Evolutionary conservation across 1,284 basidiomycete genomes (phyloP), one percentile per base, ranked within the genome.

Genomic region (Sanghuangporus baumii): DNA sequence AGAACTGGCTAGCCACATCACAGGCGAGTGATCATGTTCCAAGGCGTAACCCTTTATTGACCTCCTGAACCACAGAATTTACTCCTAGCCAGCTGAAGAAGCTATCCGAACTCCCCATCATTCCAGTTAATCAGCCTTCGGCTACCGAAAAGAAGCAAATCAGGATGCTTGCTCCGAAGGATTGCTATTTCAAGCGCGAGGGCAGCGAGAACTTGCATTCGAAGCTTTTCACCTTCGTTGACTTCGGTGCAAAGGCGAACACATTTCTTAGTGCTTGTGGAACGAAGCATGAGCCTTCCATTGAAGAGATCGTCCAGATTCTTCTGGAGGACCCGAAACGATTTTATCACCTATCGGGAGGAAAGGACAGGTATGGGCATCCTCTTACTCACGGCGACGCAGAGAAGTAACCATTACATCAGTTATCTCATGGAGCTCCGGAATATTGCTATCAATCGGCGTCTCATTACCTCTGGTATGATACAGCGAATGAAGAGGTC

Each of bases 201-300:
- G 73, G 78, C 0, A 77, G 78, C 37, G 80, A 80, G 16, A 77
- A 78, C 59, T 83, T 91, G 55, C 88, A 89, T 69, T 89, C 89
- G 1, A 87, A 88, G 69, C 72, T 93, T 6, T 97, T 98, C 71
- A 84, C 86, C 11, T 96, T 95, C 69, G 85, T 98, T 55, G 89
- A 98, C 74, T 98, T 96, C 73, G 96, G 96, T 0, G 72, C 82
- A 0, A 79, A 81, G 4, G 96, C 91, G 1, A 96, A 94, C 67
- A 79, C 83, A 2, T 97, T 99, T 75, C 78, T 99, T 55, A 85
- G 83, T 63, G 87, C 90, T 9, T 94, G 93, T 68, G 96, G 96
- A 20, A 93, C 96, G 18, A 89, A 88, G 70, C 86, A 85, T 58
- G 92, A 96, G 70, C 97, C 96, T 0, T 94, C 87, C 38, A 87